Conservation (phyloP, 2,329 filamentous ascomycete species). For the Aspergillus versicolor region DNA sequence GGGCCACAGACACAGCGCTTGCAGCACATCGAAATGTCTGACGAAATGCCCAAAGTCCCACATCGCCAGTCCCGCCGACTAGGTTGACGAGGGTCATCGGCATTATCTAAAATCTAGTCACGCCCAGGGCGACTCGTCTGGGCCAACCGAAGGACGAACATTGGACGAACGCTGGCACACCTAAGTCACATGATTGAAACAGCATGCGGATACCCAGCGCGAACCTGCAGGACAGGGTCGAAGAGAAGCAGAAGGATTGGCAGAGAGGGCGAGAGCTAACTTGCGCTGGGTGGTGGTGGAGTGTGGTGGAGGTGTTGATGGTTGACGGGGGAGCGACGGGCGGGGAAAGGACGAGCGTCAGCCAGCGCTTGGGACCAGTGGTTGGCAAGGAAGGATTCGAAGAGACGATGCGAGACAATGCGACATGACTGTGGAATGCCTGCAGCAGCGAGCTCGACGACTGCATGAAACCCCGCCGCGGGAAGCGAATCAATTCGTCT, state of each 20-base stretch:
- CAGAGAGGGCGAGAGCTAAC: constrained; percentile 15
- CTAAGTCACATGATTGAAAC: constrained; percentile 39
- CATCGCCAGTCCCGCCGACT: constrained; percentile 17
- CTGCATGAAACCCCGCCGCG: constrained; percentile 20
- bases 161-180: constrained; percentile 26
- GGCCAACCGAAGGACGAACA: constrained; percentile 22
- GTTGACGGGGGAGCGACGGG: constrained; percentile 6
- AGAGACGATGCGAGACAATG: constrained; percentile 14
- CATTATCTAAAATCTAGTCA: constrained; percentile 16
- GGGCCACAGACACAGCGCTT: constrained; percentile 21
- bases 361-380: constrained; percentile 3
- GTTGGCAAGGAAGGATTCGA: constrained; percentile 4
- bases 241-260: constrained; percentile 21
- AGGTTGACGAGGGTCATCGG: constrained; percentile 28
- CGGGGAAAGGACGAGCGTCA: constrained; percentile 1
- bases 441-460: constrained; percentile 18
- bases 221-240: constrained; percentile 28
- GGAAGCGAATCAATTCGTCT: constrained; percentile 19
- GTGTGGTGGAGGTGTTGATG: not conserved
- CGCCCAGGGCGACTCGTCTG: constrained; percentile 19
- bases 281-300: constrained; percentile 12
- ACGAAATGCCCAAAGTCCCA: constrained; percentile 28
- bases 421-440: constrained; percentile 18
- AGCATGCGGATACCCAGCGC: constrained; percentile 33
- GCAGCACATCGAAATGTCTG: constrained; percentile 32